Conservation (phyloP, 805 yeast species). For the Ogataea trehalophila region DNA sequence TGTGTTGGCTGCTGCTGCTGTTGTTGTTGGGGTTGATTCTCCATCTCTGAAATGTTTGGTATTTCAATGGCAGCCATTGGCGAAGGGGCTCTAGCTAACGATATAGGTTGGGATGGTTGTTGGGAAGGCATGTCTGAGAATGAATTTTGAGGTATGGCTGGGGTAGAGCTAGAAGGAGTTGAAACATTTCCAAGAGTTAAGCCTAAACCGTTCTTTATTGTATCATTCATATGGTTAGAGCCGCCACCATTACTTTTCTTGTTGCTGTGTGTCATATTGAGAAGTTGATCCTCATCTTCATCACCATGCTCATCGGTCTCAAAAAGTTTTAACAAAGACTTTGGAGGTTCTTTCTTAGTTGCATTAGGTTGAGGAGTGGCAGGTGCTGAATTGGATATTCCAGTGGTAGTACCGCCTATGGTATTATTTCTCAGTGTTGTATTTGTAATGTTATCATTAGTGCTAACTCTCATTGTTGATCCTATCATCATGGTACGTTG, state of each 20-base stretch:
- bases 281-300: conserved; percentile 14
- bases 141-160: background rate
- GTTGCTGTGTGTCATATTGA: conserved; percentile 1
- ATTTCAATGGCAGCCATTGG: conserved; percentile 64
- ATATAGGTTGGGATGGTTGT: background rate
- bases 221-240: too few relatives aligned
- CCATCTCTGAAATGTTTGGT: conserved; percentile 55
- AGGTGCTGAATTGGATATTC: background rate
- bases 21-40: conserved; percentile 6
- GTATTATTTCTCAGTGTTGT: conserved; percentile 12
- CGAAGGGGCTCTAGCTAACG: conserved; percentile 36
- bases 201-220: too few relatives aligned
- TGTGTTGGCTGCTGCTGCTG: background rate
- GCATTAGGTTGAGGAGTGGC: conserved; percentile 18
- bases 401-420: conserved; percentile 3
- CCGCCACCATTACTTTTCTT: background rate
- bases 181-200: too few relatives aligned
- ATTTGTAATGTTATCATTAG: background rate
- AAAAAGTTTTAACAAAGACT: conserved; percentile 65
- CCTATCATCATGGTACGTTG: conserved; percentile 13
- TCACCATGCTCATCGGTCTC: conserved; percentile 43
- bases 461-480: conserved; percentile 16
- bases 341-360: conserved; percentile 54
- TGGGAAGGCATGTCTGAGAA: background rate
- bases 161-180: background rate